Base-by-base conservation (phyloP, 2,329 filamentous ascomycete species). In the Alternaria sp. region DNA sequence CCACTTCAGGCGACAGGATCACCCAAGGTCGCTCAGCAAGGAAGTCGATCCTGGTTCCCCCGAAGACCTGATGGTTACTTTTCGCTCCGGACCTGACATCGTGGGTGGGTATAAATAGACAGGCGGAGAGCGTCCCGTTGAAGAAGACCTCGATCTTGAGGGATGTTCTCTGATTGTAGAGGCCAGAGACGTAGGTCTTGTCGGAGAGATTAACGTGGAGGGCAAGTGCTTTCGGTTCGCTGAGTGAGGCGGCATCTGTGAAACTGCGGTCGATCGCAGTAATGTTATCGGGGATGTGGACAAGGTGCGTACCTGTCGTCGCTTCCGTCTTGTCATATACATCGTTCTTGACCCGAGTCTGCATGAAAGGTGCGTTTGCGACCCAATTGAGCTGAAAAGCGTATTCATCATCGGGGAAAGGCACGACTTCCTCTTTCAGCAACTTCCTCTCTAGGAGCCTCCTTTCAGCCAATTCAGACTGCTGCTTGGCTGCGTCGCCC, bases 141-240 rank as follows among this genome's bases (percentile, higher is more conserved):
- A 83, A 73, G 64, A 82, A 81, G 4, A 84, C 77, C n/a, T 84
- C 82, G 44, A 84, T 76, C 66, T 82, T 83, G 52, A 84, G 59
- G 34, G 81, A 76, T 20, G 74, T 72, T n/a, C 65, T 66, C 25
- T 57, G 65, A 11, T 54, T 61, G 36, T 56, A 48, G 12, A 74
- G 64, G 20, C 68, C 64, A n/a, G 59, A 65, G 3, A 70, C 22
- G 48, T 78, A 79, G 1, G 77, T 66, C 52, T 74, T 71, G 9
- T 74, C 63, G 7, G 68, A 72, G 14, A 81, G 64, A 12, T 70
- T 62, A 40, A 79, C 64, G 30, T 78, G 74, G 1, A 79, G 64
- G 3, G 66, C 57, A 16, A 79, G 74, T 7, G 71, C 75, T 55
- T 66, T 20, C 63, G 67, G 7, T 36, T 46, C n/a, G 38, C 8